phyloP scores from a whole-genome alignment of 2,329 filamentous ascomycete genomes.

The Alternaria atra region DNA sequence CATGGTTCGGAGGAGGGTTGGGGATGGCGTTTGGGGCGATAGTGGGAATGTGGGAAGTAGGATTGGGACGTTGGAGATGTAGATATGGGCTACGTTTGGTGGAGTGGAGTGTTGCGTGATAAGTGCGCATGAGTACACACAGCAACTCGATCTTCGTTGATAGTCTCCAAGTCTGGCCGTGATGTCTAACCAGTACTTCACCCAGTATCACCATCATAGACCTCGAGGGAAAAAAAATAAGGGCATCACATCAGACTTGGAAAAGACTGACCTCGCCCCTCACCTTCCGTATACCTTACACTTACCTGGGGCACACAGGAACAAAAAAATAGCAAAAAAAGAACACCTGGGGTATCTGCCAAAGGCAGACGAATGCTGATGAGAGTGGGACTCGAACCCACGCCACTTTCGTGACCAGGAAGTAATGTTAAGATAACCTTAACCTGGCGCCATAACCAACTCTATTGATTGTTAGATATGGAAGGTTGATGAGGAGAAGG shows the following conservation, averaged over 20 bases:
- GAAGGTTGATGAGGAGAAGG: not conserved
- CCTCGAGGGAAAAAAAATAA: too few relatives aligned
- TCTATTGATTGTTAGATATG: not conserved
- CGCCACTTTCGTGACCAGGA: conserved; percentile 51
- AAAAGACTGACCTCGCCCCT: too few relatives aligned
- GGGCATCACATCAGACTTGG: too few relatives aligned
- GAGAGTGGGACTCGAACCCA: conserved; percentile 53
- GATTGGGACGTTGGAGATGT: conserved; percentile 56
- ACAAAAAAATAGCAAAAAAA: conserved; percentile 17
- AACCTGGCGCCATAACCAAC: conserved; percentile 21
- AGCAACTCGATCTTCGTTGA: not conserved
- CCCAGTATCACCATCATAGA: too few relatives aligned
- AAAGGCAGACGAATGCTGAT: conserved; percentile 42
- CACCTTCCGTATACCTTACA: too few relatives aligned
- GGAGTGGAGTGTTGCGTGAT: not conserved
- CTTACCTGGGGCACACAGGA: too few relatives aligned
- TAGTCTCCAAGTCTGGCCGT: not conserved
- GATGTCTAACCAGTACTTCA: not conserved
- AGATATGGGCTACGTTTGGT: not conserved
- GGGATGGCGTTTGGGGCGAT: conserved; percentile 54
- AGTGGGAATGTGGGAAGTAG: conserved; percentile 54
- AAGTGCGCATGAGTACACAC: not conserved
- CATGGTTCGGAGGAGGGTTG: conserved; percentile 54
- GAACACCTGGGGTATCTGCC: conserved; percentile 27
- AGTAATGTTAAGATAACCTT: conserved; percentile 19